phyloP scores from a whole-genome alignment of 2,329 filamentous ascomycete species.

The Cladosporium oxysporum region DNA sequence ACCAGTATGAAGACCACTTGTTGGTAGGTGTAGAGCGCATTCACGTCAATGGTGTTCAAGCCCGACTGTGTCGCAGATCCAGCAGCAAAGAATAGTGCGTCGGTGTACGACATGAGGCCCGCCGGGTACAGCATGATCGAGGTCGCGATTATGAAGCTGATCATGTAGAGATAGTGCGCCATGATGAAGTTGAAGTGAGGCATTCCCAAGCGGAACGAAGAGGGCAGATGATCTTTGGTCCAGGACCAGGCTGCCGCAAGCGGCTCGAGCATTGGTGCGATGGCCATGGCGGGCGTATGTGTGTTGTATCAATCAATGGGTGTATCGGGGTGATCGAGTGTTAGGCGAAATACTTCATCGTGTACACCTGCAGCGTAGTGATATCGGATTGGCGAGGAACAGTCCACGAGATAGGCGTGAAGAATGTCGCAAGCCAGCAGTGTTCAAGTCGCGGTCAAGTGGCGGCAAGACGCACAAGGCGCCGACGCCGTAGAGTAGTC shows the following conservation, averaged over 20 bases:
- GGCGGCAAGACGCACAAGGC: constrained; percentile 1
- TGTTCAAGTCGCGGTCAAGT: not conserved
- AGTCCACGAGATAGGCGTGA: not conserved
- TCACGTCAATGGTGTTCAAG: constrained; percentile 70
- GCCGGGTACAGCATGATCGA: constrained; percentile 75
- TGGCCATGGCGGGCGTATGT: not conserved
- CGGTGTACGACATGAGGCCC: constrained; percentile 71
- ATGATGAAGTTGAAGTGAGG: constrained; percentile 81
- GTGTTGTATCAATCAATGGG: not conserved
- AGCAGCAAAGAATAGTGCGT: constrained; percentile 84
- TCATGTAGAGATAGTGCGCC: constrained; percentile 80
- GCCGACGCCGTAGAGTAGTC: not conserved
- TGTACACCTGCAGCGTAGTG: not conserved
- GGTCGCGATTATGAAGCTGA: constrained; percentile 69
- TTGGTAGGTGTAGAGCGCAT: constrained; percentile 50
- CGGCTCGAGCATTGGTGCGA: constrained; percentile 25
- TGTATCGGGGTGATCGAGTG: not conserved
- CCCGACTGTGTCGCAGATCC: constrained; percentile 90
- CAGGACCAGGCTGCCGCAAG: constrained; percentile 26
- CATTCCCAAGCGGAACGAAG: constrained; percentile 36
- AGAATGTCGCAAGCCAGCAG: not conserved
- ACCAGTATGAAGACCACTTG: constrained; percentile 69
- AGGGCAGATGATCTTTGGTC: constrained; percentile 25
- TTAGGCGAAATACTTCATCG: constrained; percentile 9
- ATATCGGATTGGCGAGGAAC: not conserved